Evolutionary conservation across 192 early-diverging fungal genomes (phyloP).

Genomic region (Podila minutissima): DNA sequence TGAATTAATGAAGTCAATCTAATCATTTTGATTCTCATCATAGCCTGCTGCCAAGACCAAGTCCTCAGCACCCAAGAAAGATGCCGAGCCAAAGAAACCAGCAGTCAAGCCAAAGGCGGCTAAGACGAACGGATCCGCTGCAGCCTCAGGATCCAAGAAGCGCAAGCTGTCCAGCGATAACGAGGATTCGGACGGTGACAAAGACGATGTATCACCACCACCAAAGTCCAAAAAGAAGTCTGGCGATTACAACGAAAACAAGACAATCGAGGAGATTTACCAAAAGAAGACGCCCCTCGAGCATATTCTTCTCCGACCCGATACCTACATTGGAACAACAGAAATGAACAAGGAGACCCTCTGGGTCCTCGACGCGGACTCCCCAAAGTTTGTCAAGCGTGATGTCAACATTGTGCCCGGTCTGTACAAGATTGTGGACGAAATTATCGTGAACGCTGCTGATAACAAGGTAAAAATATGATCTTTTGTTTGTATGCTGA

Average conservation of each 20-base stretch:
- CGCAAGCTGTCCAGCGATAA: conserved; percentile 21
- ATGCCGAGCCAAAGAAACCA: conserved; percentile 5
- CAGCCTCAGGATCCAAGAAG: conserved; percentile 27
- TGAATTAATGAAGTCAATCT: no score
- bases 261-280: conserved; percentile 87
- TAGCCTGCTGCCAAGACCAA: no score
- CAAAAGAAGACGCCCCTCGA: conserved; percentile 96
- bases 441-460: conserved; percentile 97
- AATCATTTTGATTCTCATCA: no score
- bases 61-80: not conserved
- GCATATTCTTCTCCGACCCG: conserved; percentile 93
- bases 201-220: conserved; percentile 21
- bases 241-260: conserved; percentile 37
- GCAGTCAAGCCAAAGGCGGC: conserved; percentile 10
- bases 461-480: conserved; percentile 80
- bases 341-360: conserved; percentile 81
- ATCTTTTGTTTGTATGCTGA: not conserved
- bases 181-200: not conserved
- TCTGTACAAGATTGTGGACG: conserved; percentile 98
- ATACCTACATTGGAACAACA: conserved; percentile 96
- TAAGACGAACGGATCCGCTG: not conserved
- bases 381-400: conserved; percentile 65
- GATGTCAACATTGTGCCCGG: conserved; percentile 85
- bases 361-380: conserved; percentile 88
- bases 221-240: conserved; percentile 34